A percentile compares a stretch with the other conserved stretches of the same genome.
phyloP scores from a whole-genome alignment of 345 rosid genomes.

The Gossypium arboreum region DNA sequence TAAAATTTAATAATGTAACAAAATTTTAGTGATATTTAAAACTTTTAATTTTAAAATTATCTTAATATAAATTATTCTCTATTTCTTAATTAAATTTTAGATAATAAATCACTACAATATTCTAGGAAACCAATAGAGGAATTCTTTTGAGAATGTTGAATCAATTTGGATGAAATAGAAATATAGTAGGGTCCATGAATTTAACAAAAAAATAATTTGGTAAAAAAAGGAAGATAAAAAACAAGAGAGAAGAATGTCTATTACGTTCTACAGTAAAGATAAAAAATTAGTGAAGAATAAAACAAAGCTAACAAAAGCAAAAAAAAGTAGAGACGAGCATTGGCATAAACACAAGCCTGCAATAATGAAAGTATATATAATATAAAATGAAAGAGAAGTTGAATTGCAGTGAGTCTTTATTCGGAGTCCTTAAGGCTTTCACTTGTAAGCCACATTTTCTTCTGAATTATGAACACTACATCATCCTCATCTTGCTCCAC shows the following conservation, averaged over 20 bases:
- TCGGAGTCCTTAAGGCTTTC: constrained; percentile 67
- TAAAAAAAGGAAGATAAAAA: no score
- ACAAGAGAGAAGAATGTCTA: neutral
- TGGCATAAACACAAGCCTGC: neutral
- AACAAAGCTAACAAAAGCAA: neutral
- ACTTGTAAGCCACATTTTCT: constrained; percentile 84
- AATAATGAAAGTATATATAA: neutral
- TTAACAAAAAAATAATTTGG: no score
- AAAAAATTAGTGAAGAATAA: neutral
- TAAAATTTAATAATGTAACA: no score
- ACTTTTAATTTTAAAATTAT: no score
- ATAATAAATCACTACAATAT: no score
- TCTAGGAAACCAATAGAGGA: no score
- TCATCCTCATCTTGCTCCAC: constrained; percentile 59
- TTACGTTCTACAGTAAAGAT: neutral
- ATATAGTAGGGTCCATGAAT: no score
- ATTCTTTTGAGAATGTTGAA: neutral
- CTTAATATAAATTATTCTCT: no score
- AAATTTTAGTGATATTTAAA: no score
- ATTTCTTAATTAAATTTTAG: no score
- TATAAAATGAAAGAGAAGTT: neutral
- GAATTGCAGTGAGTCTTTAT: constrained; percentile 16
- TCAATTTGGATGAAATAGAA: no score
- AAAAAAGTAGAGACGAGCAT: no score
- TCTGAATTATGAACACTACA: constrained; percentile 53